These are phyloP conservation scores for Neofusicoccum cordaticola DNA, from an alignment of 2,329 filamentous ascomycete species.

Conservation along the genomic window DNA sequence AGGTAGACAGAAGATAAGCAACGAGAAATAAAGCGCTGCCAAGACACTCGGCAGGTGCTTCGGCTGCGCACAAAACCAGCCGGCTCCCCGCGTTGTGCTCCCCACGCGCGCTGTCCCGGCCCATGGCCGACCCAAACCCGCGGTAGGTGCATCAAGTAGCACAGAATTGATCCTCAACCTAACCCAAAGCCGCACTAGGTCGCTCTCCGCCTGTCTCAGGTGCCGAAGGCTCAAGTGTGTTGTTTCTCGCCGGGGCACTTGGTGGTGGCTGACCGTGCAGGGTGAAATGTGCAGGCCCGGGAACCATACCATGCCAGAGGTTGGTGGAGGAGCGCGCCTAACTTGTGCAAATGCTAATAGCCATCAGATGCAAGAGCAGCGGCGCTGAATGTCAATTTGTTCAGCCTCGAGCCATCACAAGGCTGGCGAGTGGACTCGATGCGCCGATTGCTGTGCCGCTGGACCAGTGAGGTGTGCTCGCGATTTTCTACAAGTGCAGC, in stretches of 20 bases:
- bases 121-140: not conserved
- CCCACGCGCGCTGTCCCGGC: too few species aligned
- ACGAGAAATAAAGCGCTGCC: not conserved
- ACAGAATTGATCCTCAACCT: too few species aligned
- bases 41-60: not conserved
- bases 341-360: not conserved
- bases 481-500: too few species aligned
- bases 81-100: too few species aligned
- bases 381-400: slow-evolving; percentile 1
- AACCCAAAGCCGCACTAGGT: not conserved
- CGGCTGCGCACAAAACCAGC: not conserved
- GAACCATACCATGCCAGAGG: not conserved
- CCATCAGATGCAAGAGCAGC: not conserved
- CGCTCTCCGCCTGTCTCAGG: not conserved
- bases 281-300: slow-evolving; percentile 1
- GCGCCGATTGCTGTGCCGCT: not conserved
- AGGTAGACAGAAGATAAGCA: not conserved
- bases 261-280: not conserved
- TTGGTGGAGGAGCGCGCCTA: not conserved
- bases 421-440: not conserved
- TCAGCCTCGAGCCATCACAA: not conserved
- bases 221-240: not conserved
- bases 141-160: not conserved
- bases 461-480: not conserved
- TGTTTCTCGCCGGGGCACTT: not conserved